A percentile compares a stretch with the other conserved stretches of the same genome.
Conservation (phyloP, 352 stramenopile species). For the Globisporangium splendens region DNA sequence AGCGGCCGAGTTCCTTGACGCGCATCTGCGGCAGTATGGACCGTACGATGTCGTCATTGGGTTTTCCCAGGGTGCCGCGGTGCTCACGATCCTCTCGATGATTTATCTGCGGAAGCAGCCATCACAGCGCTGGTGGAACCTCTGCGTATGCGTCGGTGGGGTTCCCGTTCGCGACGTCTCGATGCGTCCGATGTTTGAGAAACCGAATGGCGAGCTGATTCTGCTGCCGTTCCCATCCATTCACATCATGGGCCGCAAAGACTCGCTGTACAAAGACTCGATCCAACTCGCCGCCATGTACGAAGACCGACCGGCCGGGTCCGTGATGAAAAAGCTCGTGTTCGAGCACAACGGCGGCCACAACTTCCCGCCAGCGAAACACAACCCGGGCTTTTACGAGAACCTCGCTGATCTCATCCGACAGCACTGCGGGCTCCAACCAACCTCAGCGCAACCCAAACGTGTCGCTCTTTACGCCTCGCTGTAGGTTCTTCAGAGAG, state of each 20-base stretch:
- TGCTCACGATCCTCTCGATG: conserved; percentile 64
- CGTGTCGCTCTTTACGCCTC: too few species aligned
- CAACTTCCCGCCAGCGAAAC: conserved; percentile 24
- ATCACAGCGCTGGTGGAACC: conserved; percentile 43
- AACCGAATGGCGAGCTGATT: conserved; percentile 30
- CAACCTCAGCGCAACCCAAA: too few species aligned
- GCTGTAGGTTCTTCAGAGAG: too few species aligned
- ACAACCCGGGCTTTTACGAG: conserved; percentile 16
- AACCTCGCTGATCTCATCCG: conserved; percentile 13
- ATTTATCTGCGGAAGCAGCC: conserved; percentile 36
- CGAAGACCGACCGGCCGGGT: conserved; percentile 16
- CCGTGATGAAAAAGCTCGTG: conserved; percentile 22
- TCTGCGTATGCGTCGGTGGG: conserved; percentile 43
- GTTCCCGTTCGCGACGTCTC: conserved; percentile 31
- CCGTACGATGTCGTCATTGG: conserved; percentile 72
- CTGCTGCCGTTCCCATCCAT: conserved; percentile 45
- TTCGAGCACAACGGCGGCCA: conserved; percentile 36
- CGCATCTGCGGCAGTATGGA: conserved; percentile 51
- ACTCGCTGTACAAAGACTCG: conserved; percentile 26
- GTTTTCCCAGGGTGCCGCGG: conserved; percentile 74
- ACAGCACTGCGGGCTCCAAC: conserved; percentile 9
- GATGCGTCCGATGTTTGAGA: conserved; percentile 42
- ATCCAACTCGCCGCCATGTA: conserved; percentile 32
- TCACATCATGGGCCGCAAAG: conserved; percentile 39
- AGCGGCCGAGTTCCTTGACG: conserved; percentile 49